Evolutionary conservation across 2,329 filamentous ascomycete genomes (phyloP).

Genomic region (Orbilia blumenaviensis): DNA sequence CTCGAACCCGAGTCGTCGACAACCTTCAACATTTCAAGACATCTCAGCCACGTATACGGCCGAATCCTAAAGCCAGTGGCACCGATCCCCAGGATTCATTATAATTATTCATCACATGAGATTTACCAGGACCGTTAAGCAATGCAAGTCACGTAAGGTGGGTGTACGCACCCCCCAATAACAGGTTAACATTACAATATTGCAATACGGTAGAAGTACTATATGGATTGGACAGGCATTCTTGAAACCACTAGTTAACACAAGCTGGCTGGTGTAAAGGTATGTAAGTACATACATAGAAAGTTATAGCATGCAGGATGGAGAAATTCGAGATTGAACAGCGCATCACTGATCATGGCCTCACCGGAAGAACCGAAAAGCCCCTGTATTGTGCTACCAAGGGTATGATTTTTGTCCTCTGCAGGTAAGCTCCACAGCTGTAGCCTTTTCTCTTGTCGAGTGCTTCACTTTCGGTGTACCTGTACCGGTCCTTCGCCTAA

Average conservation of each 20-base stretch:
- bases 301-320: conserved; percentile 9
- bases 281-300: too few relatives aligned
- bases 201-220: too few relatives aligned
- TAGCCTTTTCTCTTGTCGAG: too few relatives aligned
- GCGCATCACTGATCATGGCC: background rate
- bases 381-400: conserved; percentile 42
- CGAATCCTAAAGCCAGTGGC: background rate
- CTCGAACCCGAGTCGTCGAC: background rate
- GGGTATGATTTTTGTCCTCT: conserved; percentile 25
- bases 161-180: background rate
- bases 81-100: background rate
- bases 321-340: conserved; percentile 8
- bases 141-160: background rate
- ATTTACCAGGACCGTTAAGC: background rate
- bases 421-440: conserved; percentile 29
- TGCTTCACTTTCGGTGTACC: background rate
- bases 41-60: background rate
- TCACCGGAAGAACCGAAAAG: conserved; percentile 27
- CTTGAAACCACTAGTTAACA: background rate
- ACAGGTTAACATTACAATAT: too few relatives aligned
- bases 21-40: background rate
- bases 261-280: background rate
- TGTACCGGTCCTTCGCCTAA: conserved; percentile 33
- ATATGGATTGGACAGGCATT: background rate
- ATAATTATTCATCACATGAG: background rate